Conservation (phyloP, 345 rosid genomes). For the Sisymbrium altissimum region DNA sequence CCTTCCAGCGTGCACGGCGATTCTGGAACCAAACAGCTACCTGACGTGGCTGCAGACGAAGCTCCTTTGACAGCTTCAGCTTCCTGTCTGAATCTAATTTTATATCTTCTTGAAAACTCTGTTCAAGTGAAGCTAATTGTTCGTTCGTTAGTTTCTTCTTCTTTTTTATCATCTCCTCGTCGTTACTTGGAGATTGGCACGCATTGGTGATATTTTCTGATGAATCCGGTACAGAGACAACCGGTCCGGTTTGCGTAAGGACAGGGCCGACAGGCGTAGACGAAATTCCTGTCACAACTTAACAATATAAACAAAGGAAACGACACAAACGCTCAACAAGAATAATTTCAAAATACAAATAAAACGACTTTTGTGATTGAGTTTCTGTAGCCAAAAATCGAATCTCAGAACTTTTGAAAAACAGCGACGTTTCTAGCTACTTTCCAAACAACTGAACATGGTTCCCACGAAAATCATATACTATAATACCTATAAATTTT, state of each 20-base stretch:
- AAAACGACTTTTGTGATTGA: background rate
- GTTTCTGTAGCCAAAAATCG: background rate
- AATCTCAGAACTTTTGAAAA: background rate
- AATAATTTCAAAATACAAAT: background rate
- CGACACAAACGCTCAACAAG: background rate
- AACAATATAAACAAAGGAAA: background rate
- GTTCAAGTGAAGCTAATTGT: slow-evolving; percentile 74
- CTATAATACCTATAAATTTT: background rate
- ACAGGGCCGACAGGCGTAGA: background rate
- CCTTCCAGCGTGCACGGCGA: slow-evolving; percentile 82
- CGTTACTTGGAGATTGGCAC: background rate
- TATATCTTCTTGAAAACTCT: slow-evolving; percentile 79
- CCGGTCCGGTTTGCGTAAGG: background rate
- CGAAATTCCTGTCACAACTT: background rate
- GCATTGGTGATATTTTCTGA: background rate
- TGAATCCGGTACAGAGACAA: background rate
- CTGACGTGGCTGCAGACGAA: slow-evolving; percentile 86
- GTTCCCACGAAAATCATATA: background rate
- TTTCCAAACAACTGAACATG: background rate
- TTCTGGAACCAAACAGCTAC: slow-evolving; percentile 94
- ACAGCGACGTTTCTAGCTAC: background rate
- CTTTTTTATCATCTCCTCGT: slow-evolving; percentile 36
- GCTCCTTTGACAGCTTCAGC: slow-evolving; percentile 72
- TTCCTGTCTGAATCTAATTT: slow-evolving; percentile 86
- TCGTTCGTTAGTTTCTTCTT: slow-evolving; percentile 69